Conservation (phyloP, 352 stramenopile genomes). For the Phytopythium helicoides region DNA sequence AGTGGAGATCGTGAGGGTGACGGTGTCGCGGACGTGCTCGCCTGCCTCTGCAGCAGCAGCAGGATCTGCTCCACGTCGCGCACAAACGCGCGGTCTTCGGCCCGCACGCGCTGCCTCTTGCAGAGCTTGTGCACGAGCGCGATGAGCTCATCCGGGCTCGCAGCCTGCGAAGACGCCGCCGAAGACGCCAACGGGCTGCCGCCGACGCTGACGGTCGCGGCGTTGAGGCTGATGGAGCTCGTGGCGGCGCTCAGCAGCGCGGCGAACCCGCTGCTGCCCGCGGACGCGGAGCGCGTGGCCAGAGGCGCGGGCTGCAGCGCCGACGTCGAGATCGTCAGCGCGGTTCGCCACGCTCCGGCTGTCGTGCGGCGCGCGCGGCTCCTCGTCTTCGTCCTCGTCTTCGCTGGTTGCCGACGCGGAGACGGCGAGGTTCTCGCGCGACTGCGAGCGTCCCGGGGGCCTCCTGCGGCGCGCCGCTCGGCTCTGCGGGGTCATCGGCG, state of each 20-base stretch:
- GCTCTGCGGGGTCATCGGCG: background rate
- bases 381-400: background rate
- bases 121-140: conserved; percentile 57
- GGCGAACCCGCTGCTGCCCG: conserved; percentile 4
- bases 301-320: background rate
- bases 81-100: conserved; percentile 63
- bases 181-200: background rate
- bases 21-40: conserved; percentile 1
- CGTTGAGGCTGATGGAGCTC: conserved; percentile 1
- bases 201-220: background rate
- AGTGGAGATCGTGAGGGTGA: background rate
- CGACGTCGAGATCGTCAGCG: background rate
- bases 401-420: background rate
- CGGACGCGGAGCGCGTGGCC: background rate
- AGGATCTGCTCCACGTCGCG: conserved; percentile 69
- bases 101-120: conserved; percentile 57
- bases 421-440: conserved; percentile 1
- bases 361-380: background rate
- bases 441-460: background rate
- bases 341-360: background rate
- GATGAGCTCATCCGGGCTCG: conserved; percentile 37
- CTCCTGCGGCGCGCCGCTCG: background rate
- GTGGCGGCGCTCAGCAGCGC: conserved; percentile 6
- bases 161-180: too few species aligned
- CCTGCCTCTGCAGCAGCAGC: conserved; percentile 20